A percentile compares a stretch with the other conserved stretches of the same genome.
Evolutionary conservation across 441 rosid species (phyloP).

Genomic region (Pelargonium fulgidum): DNA sequence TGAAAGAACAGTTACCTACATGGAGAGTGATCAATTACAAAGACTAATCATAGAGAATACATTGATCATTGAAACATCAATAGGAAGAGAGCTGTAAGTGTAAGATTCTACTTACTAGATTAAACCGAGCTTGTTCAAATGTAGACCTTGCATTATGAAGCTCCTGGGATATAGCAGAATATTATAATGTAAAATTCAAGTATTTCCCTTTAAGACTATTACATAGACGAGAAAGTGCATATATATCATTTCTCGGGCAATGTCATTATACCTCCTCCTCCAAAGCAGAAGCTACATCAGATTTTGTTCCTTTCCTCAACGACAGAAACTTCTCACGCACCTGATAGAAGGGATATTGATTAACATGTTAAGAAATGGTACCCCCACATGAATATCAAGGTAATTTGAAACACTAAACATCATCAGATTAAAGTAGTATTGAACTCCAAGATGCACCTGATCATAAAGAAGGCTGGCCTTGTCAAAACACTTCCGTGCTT

Average conservation of each 20-base stretch:
- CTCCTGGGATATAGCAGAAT: constrained; percentile 50
- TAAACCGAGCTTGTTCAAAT: constrained; percentile 96
- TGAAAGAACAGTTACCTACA: constrained; percentile 83
- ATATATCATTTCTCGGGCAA: background rate
- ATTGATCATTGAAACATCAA: constrained; percentile 4
- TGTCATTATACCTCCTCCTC: constrained; percentile 78
- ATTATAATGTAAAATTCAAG: constrained; percentile 17
- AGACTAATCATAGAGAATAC: constrained; percentile 1
- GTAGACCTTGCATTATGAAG: constrained; percentile 82
- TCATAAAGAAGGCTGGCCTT: constrained; percentile 92
- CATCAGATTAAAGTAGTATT: background rate
- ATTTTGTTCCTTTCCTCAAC: constrained; percentile 87
- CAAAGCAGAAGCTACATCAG: constrained; percentile 60
- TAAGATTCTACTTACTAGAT: constrained; percentile 50
- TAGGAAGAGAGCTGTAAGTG: background rate
- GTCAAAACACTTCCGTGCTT: constrained; percentile 95
- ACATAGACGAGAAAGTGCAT: constrained; percentile 10
- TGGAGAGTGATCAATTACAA: constrained; percentile 16
- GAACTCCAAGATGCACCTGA: constrained; percentile 49
- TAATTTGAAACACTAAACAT: background rate
- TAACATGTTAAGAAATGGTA: background rate
- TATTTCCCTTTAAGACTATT: constrained; percentile 15
- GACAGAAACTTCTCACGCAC: constrained; percentile 98
- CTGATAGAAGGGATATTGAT: constrained; percentile 28
- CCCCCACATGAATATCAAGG: background rate